Evolutionary conservation across 352 stramenopile species (phyloP).

Genomic region (Phytophthora chlamydospora): DNA sequence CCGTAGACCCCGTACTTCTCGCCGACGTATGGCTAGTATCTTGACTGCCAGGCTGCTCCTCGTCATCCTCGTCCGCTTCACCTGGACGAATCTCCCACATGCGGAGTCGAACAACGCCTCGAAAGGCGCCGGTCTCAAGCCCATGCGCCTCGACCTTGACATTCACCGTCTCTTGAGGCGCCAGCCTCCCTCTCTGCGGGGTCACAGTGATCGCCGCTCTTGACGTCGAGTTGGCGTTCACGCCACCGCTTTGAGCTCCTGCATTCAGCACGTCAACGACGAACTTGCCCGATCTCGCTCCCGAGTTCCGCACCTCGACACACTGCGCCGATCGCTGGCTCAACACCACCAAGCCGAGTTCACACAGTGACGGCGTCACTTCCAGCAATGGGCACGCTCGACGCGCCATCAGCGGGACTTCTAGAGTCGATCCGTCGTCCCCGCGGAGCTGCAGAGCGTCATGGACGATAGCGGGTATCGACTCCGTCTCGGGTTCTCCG

Average conservation of each 20-base stretch:
- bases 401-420: constrained; percentile 67
- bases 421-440: constrained; percentile 62
- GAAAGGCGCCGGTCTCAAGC: constrained; percentile 44
- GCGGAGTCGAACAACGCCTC: constrained; percentile 47
- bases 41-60: constrained; percentile 7
- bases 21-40: background rate
- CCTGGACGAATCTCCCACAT: constrained; percentile 37
- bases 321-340: constrained; percentile 56
- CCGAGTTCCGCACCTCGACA: constrained; percentile 62
- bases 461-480: constrained; percentile 48
- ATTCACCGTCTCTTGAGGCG: constrained; percentile 38
- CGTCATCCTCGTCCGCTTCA: constrained; percentile 18
- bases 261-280: constrained; percentile 56
- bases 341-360: constrained; percentile 73
- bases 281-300: constrained; percentile 47
- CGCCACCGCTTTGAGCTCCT: background rate
- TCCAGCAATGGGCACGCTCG: constrained; percentile 63
- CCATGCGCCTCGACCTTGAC: constrained; percentile 59
- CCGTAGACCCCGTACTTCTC: background rate
- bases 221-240: constrained; percentile 1
- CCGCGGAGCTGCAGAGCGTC: constrained; percentile 63
- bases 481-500: constrained; percentile 2
- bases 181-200: constrained; percentile 40
- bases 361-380: constrained; percentile 54
- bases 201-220: constrained; percentile 32